Conservation (phyloP, 1,139 yeast genomes). For the Suhomyces maxii region DNA sequence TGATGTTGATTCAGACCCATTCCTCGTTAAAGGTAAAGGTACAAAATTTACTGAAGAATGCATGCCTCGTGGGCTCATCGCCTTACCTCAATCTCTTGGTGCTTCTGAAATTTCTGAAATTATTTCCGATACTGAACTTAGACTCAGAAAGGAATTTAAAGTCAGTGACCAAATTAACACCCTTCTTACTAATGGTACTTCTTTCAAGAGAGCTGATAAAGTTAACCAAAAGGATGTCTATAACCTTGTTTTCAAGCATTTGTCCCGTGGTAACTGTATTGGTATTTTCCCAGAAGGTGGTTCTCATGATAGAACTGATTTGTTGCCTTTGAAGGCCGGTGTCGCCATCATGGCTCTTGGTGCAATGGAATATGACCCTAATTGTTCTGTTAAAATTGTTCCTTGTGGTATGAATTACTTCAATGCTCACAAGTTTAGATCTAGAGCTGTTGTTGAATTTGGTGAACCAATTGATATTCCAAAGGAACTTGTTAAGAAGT, state of each 20-base stretch:
- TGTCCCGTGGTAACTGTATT: constrained; percentile 75
- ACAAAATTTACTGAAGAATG: constrained; percentile 72
- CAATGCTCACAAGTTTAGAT: constrained; percentile 47
- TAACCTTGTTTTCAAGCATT: constrained; percentile 76
- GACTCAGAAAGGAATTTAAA: constrained; percentile 74
- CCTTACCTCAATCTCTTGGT: constrained; percentile 79
- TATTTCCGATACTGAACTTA: constrained; percentile 70
- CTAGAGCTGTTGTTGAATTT: constrained; percentile 49
- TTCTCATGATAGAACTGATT: constrained; percentile 41
- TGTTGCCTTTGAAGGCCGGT: constrained; percentile 47
- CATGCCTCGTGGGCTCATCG: constrained; percentile 65
- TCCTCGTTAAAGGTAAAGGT: constrained; percentile 58
- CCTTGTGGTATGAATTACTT: constrained; percentile 52
- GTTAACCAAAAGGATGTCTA: constrained; percentile 85
- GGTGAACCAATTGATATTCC: constrained; percentile 46
- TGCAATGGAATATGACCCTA: constrained; percentile 59
- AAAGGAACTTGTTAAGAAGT: constrained; percentile 55
- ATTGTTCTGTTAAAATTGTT: constrained; percentile 51
- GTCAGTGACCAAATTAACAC: constrained; percentile 41
- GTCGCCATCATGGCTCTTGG: constrained; percentile 54
- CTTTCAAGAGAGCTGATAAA: constrained; percentile 73
- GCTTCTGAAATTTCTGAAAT: constrained; percentile 70
- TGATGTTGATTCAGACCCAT: constrained; percentile 47
- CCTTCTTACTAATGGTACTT: constrained; percentile 53
- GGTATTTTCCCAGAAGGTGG: constrained; percentile 96